Conservation (phyloP, 495 filamentous ascomycete species). For the Geoglossum glabrum region DNA sequence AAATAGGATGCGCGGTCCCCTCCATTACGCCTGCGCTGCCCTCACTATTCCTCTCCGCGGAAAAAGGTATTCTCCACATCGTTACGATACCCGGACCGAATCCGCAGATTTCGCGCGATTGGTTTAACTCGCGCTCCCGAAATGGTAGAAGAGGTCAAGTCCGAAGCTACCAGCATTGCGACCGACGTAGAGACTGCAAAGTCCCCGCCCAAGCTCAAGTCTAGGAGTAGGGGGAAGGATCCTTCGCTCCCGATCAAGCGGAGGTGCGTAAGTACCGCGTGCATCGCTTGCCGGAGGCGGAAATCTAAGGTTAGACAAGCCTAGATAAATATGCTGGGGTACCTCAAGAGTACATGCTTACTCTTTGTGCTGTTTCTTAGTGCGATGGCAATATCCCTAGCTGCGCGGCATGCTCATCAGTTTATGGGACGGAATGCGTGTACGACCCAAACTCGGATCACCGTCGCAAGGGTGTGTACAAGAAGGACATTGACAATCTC, state of each 20-base stretch:
- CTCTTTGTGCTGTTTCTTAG: slow-evolving; percentile 16
- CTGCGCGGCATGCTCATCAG: slow-evolving; percentile 85
- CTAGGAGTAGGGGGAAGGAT: background rate
- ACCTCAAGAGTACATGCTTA: background rate
- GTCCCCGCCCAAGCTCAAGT: background rate
- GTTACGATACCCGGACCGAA: background rate
- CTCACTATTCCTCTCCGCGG: background rate
- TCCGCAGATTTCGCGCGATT: background rate
- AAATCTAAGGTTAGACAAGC: slow-evolving; percentile 51
- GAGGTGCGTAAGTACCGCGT: slow-evolving; percentile 82
- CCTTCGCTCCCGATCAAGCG: slow-evolving; percentile 33
- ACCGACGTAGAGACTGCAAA: background rate
- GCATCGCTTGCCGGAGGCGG: slow-evolving; percentile 73
- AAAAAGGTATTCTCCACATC: background rate
- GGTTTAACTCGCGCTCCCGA: background rate
- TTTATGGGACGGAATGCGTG: slow-evolving; percentile 81
- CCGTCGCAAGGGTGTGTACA: slow-evolving; percentile 88
- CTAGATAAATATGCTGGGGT: too few relatives aligned
- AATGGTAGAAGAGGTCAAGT: background rate
- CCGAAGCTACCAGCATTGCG: background rate
- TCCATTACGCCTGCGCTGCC: background rate
- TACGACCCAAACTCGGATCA: slow-evolving; percentile 96
- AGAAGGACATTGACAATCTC: slow-evolving; percentile 78
- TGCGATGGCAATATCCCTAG: slow-evolving; percentile 86
- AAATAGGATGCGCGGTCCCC: background rate